Conservation (phyloP, 495 filamentous ascomycete species). For the Pyrenula aspistea region DNA sequence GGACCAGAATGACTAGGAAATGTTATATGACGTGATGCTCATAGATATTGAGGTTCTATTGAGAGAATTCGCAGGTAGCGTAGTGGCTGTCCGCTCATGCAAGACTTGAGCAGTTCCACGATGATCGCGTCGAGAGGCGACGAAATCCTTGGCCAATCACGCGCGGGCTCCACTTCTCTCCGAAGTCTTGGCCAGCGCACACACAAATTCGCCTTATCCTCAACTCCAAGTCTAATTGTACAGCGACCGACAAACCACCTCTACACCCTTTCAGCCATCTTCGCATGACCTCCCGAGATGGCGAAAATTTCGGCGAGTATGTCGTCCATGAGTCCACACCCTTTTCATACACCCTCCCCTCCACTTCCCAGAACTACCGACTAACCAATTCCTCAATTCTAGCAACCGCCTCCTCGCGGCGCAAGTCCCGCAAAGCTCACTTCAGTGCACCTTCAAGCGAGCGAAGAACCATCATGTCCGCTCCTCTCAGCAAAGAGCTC, state of each 20-base stretch:
- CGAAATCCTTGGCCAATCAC: background rate
- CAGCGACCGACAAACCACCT: background rate
- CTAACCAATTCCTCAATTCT: background rate
- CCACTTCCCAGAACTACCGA: background rate
- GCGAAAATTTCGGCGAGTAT: background rate
- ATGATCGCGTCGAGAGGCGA: too few relatives aligned
- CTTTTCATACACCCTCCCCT: background rate
- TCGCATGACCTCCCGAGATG: background rate
- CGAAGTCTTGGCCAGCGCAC: background rate
- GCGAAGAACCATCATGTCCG: constrained; percentile 88
- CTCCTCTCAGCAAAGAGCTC: constrained; percentile 88
- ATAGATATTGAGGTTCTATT: too few relatives aligned
- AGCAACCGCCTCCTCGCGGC: constrained; percentile 58
- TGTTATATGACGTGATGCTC: too few relatives aligned
- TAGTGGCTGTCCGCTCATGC: too few relatives aligned
- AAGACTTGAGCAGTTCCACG: too few relatives aligned
- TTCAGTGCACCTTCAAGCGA: constrained; percentile 84
- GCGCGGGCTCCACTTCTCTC: background rate
- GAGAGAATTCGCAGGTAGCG: too few relatives aligned
- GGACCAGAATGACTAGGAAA: too few relatives aligned
- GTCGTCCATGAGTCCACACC: background rate
- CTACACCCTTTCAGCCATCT: background rate
- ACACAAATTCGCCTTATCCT: background rate
- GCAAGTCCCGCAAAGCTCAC: constrained; percentile 97
- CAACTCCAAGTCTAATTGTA: background rate